Conservation (phyloP, 495 filamentous ascomycete genomes). For the Rostrohypoxylon terebratum region DNA sequence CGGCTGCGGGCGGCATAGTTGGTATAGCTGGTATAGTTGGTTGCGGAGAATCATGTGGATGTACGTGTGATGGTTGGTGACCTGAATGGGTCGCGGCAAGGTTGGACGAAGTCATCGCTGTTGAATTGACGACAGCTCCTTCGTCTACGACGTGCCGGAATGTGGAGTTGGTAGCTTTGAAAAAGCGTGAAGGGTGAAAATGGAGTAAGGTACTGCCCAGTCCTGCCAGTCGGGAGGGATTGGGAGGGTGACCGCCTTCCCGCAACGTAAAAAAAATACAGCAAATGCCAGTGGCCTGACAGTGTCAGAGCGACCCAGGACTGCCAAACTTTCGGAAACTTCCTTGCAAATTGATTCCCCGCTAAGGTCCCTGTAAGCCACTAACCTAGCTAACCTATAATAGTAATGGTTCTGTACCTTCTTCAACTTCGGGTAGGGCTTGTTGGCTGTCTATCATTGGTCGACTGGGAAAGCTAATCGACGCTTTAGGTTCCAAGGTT, state of each 20-base stretch:
- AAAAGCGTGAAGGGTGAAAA: not conserved
- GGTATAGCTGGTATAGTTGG: conserved; percentile 27
- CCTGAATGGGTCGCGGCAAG: conserved; percentile 41
- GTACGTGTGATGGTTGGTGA: conserved; percentile 20
- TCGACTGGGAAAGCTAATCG: conserved; percentile 7
- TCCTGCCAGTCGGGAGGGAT: conserved; percentile 42
- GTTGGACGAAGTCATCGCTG: conserved; percentile 56
- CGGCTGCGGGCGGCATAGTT: conserved; percentile 17
- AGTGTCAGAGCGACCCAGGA: conserved; percentile 28
- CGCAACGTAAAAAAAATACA: conserved; percentile 48
- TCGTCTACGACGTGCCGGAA: conserved; percentile 49
- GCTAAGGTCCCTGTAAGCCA: conserved; percentile 23
- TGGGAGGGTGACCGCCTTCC: conserved; percentile 51
- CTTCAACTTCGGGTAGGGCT: conserved; percentile 19
- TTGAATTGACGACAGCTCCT: conserved; percentile 51
- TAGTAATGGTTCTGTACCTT: conserved; percentile 10
- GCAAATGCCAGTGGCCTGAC: conserved; percentile 40
- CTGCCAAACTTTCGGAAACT: conserved; percentile 14
- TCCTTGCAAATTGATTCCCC: conserved; percentile 18
- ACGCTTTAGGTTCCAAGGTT: conserved; percentile 19
- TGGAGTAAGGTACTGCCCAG: conserved; percentile 40
- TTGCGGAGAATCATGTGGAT: conserved; percentile 21
- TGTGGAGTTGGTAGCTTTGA: not conserved
- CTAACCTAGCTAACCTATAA: conserved; percentile 30
- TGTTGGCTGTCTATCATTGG: conserved; percentile 37